Conservation (phyloP, 768 basidiomycete genomes). For the Termitomyces sp. region DNA sequence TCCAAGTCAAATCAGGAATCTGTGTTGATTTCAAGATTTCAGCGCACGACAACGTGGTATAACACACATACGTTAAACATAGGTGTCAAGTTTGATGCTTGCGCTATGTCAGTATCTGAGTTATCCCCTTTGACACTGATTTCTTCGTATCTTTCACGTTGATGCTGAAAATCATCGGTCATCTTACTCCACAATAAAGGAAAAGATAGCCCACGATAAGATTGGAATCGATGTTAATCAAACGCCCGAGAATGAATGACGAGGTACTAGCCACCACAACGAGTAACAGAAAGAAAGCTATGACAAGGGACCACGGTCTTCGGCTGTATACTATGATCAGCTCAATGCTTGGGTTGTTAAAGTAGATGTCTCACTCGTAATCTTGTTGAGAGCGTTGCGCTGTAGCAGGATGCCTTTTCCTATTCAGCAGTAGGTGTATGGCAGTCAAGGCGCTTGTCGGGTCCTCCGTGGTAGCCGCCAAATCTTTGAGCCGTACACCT, state of each 20-base stretch:
- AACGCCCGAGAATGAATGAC: slow-evolving; percentile 32
- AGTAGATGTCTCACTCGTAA: slow-evolving; percentile 31
- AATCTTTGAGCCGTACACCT: slow-evolving; percentile 31
- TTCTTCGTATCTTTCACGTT: slow-evolving; percentile 27
- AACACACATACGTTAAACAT: slow-evolving; percentile 22
- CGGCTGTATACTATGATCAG: slow-evolving; percentile 18
- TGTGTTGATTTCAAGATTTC: slow-evolving; percentile 6
- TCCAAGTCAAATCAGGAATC: slow-evolving; percentile 33
- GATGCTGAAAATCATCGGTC: slow-evolving; percentile 21
- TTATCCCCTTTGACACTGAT: slow-evolving; percentile 29
- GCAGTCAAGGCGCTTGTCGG: slow-evolving; percentile 25
- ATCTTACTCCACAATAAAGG: neutral
- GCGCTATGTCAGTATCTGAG: slow-evolving; percentile 27
- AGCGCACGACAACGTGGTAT: neutral
- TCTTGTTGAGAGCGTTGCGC: slow-evolving; percentile 20
- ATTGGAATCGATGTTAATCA: slow-evolving; percentile 27
- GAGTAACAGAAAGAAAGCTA: slow-evolving; percentile 30
- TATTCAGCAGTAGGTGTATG: slow-evolving; percentile 29
- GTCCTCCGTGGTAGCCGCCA: slow-evolving; percentile 27
- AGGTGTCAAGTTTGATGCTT: slow-evolving; percentile 21
- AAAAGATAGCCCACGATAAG: slow-evolving; percentile 21
- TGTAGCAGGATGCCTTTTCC: slow-evolving; percentile 28
- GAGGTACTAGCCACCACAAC: slow-evolving; percentile 20
- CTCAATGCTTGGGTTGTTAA: neutral
- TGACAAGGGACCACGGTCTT: slow-evolving; percentile 32